Evolutionary conservation across 257 asterid genomes (phyloP).

Genomic region (Coffea eugenioides): DNA sequence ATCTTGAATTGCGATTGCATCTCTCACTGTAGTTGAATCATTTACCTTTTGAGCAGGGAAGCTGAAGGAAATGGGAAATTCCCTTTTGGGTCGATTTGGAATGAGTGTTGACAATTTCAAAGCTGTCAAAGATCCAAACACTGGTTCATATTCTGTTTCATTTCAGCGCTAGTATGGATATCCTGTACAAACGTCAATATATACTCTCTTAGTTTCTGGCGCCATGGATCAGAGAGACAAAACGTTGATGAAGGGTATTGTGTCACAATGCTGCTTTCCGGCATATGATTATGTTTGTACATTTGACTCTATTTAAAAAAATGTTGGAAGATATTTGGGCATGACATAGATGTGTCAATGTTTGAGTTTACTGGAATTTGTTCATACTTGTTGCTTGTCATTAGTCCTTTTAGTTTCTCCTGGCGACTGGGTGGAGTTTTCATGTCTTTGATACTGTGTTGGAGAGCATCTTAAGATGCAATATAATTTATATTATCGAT

Average conservation of each 20-base stretch:
- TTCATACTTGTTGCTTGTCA: too few relatives aligned
- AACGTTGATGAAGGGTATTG: background rate
- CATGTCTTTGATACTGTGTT: too few relatives aligned
- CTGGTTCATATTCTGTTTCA: conserved; percentile 80
- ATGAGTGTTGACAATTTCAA: conserved; percentile 92
- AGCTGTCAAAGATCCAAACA: conserved; percentile 87
- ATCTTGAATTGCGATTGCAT: background rate
- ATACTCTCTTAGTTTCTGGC: background rate
- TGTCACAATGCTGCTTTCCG: conserved; percentile 5
- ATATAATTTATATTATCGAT: too few relatives aligned
- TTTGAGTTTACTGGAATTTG: background rate
- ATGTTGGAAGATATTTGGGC: background rate
- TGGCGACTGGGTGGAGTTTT: too few relatives aligned
- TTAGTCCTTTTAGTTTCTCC: too few relatives aligned
- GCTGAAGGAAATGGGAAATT: conserved; percentile 88
- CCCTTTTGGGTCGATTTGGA: conserved; percentile 86
- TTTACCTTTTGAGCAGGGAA: conserved; percentile 51
- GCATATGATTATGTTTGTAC: conserved; percentile 17
- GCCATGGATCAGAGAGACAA: background rate
- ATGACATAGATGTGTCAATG: background rate
- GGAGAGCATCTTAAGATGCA: too few relatives aligned
- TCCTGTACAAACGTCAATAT: background rate
- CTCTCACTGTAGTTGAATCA: too few relatives aligned
- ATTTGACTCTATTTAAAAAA: background rate
- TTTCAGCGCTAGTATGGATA: conserved; percentile 53